These are phyloP conservation scores for Gossypium arboreum DNA, from an alignment of 345 rosid species.

Conservation along the genomic window DNA sequence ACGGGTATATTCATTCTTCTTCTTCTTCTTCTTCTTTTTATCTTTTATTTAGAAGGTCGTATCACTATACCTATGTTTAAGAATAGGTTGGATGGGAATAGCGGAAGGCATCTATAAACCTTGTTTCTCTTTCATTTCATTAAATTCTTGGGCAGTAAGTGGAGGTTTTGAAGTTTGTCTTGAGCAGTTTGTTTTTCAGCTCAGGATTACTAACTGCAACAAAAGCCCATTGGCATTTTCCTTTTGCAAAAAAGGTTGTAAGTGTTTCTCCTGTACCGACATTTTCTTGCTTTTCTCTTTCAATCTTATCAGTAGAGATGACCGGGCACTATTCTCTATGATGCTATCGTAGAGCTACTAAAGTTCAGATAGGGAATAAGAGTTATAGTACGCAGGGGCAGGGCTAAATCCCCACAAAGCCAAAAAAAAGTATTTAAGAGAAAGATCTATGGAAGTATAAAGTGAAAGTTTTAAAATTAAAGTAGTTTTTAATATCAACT, in stretches of 20 bases:
- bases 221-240: not conserved
- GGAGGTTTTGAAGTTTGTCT: not conserved
- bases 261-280: not conserved
- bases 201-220: not conserved
- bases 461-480: too few species aligned
- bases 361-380: too few species aligned
- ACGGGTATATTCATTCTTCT: not conserved
- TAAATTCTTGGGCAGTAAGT: not conserved
- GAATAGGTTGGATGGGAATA: not conserved
- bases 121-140: not conserved
- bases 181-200: not conserved
- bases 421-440: too few species aligned
- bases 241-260: not conserved
- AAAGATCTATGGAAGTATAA: too few species aligned
- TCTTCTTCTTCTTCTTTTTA: too few species aligned
- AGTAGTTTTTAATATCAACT: too few species aligned
- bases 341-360: too few species aligned
- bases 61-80: too few species aligned
- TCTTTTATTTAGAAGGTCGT: not conserved
- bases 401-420: too few species aligned
- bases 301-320: not conserved
- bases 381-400: too few species aligned
- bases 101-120: not conserved
- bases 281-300: not conserved
- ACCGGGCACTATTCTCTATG: too few species aligned